phyloP scores from a whole-genome alignment of 2,329 filamentous ascomycete species.

The Ascochyta viciae-villosae region DNA sequence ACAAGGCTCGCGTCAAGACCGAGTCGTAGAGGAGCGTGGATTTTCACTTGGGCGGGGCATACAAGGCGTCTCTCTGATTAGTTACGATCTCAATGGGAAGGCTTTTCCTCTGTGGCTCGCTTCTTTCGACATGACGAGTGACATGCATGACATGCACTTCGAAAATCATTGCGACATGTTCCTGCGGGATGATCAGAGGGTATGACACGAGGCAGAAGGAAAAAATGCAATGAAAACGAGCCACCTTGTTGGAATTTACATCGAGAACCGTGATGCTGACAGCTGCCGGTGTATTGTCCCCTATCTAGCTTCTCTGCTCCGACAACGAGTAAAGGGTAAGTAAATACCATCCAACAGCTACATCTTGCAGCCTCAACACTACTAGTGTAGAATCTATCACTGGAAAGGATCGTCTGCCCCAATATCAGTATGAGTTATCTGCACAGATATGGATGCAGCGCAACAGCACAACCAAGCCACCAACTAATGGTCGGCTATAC shows the following conservation, averaged over 20 bases:
- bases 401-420: neutral
- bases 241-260: slow-evolving; percentile 19
- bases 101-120: slow-evolving; percentile 39
- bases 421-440: neutral
- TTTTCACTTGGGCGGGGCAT: slow-evolving; percentile 45
- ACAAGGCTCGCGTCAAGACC: slow-evolving; percentile 98
- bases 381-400: neutral
- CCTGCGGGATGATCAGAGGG: slow-evolving; percentile 25
- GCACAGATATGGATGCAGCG: neutral
- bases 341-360: neutral
- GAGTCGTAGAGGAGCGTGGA: slow-evolving; percentile 66
- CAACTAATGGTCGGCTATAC: neutral
- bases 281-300: neutral
- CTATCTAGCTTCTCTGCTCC: neutral
- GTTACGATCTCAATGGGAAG: slow-evolving; percentile 47
- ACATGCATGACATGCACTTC: slow-evolving; percentile 35
- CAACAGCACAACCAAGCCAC: neutral
- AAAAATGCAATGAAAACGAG: slow-evolving; percentile 41
- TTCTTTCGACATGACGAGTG: slow-evolving; percentile 28
- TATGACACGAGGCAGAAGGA: slow-evolving; percentile 30
- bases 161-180: slow-evolving; percentile 36
- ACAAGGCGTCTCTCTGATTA: slow-evolving; percentile 50
- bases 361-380: neutral
- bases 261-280: neutral
- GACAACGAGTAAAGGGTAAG: neutral